Evolutionary conservation across 2,329 filamentous ascomycete species (phyloP).

Genomic region (Sodiomyces alkalinus): DNA sequence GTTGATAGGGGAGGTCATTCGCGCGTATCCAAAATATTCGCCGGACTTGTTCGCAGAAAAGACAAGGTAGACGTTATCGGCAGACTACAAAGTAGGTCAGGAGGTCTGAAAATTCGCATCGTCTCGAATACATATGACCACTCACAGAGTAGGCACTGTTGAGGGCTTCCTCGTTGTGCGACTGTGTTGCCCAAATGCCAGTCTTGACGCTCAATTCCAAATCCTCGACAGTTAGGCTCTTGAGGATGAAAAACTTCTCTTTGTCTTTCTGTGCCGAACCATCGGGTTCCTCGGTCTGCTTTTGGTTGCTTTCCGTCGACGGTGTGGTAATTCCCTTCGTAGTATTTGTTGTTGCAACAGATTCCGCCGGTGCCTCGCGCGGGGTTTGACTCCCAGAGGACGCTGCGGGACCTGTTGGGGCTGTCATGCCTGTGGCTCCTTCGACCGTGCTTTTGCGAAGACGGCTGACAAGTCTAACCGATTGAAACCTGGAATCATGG

Average conservation of each 20-base stretch:
- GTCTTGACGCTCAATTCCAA: constrained; percentile 77
- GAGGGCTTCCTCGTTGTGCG: constrained; percentile 74
- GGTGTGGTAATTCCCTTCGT: background rate
- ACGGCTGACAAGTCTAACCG: constrained; percentile 73
- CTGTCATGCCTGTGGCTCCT: constrained; percentile 27
- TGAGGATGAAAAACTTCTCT: constrained; percentile 82
- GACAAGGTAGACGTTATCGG: constrained; percentile 76
- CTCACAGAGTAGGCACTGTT: constrained; percentile 83
- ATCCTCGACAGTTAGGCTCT: constrained; percentile 84
- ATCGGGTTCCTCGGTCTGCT: constrained; percentile 4
- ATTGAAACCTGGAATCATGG: constrained; percentile 81
- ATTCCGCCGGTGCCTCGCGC: constrained; percentile 1
- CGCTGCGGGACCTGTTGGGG: constrained; percentile 39
- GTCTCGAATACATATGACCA: no score
- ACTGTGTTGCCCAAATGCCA: constrained; percentile 85
- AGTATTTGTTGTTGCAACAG: no score
- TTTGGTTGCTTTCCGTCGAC: background rate
- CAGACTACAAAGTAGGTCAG: constrained; percentile 37
- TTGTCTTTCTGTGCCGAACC: constrained; percentile 38
- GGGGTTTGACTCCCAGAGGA: constrained; percentile 9
- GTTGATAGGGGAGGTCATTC: constrained; percentile 75
- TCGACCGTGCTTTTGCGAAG: constrained; percentile 46
- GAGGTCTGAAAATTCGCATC: no score
- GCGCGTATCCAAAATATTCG: constrained; percentile 90
- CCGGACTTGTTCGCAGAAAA: constrained; percentile 97